Evolutionary conservation across 768 basidiomycete genomes (phyloP).

Genomic region (Boletus rufocinnamomeus): DNA sequence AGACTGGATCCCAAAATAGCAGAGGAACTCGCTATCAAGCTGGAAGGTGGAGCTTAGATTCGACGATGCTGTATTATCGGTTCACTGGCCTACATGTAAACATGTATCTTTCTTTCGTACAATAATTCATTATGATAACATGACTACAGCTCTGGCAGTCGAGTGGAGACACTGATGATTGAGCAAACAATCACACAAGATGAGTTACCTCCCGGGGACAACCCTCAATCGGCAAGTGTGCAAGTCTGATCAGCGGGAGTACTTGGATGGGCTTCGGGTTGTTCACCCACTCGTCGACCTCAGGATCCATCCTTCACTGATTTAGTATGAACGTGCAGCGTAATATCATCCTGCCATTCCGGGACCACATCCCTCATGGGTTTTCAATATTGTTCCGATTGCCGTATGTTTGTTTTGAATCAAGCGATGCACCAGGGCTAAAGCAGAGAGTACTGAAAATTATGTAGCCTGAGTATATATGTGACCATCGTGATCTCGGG

Average conservation of each 20-base stretch:
- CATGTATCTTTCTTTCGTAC: constrained; percentile 6
- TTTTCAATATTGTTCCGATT: not conserved
- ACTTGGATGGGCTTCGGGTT: too few species aligned
- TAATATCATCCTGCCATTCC: not conserved
- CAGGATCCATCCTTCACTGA: not conserved
- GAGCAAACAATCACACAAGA: not conserved
- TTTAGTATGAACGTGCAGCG: not conserved
- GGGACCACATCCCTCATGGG: not conserved
- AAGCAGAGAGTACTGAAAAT: not conserved
- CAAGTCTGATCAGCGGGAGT: not conserved
- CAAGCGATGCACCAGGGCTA: not conserved
- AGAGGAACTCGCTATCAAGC: constrained; percentile 22
- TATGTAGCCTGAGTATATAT: not conserved
- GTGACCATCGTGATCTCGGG: constrained; percentile 1
- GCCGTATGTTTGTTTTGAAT: not conserved
- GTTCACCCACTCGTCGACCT: not conserved
- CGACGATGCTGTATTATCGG: not conserved
- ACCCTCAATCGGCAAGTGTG: constrained; percentile 2
- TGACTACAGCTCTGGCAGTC: not conserved
- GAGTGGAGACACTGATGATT: not conserved
- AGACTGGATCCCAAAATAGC: constrained; percentile 22
- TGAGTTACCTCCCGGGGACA: not conserved
- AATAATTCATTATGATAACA: not conserved
- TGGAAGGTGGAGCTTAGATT: constrained; percentile 10
- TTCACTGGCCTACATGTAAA: constrained; percentile 2